Evolutionary conservation across 148 eudicot species (phyloP), one percentile per base, ranked within the genome.

Genomic region (Drosera capensis): DNA sequence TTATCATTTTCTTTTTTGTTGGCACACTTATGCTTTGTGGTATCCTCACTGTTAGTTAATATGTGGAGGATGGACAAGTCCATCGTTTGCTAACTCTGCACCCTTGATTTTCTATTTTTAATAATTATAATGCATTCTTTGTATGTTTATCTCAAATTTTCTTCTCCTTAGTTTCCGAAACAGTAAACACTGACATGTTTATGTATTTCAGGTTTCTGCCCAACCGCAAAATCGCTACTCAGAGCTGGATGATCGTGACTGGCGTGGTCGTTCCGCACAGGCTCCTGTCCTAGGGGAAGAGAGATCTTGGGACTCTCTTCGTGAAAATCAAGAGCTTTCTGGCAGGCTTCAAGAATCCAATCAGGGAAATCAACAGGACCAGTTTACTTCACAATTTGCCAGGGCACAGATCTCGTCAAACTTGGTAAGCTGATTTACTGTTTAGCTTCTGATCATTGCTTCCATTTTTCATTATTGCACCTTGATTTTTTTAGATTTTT

Each of bases 231-330:
- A 14, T 51, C 93, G 95, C 45, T 78, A 80, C 56, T 40, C 99
- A 15, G 95, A 84, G 47, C 82, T 82, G 42, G 94, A 78, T 49
- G 68, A 49, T 45, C 80, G 95, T 55, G 94, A 85, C 57, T 90
- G 95, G 99, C 99, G 95, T 58, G 73, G 62, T 43, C 78, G 93
- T 28, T 47, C 95, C 56, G 59, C 79, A 6, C 96, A 57, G 48
- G 40, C 63, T 28, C 25, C 82, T 38, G 23, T 72, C 14, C 59
- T 84, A 39, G 65, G 64, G 12, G 97, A 88, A 64, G 94, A 82
- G 74, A 79, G 80, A 48, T 73, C 86, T 19, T 78, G 88, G 85
- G 96, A 82, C 8, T 56, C 79, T 9, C 56, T 68, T 20, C 73
- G 68, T 20, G 88, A 75, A 20, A 62, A 44, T 56, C 68, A 77